A percentile compares a stretch with the other conserved stretches of the same genome.
These are phyloP conservation scores for Tetradesmus lagerheimii DNA, from an alignment of 139 green algal genomes.

Conservation along the genomic window DNA sequence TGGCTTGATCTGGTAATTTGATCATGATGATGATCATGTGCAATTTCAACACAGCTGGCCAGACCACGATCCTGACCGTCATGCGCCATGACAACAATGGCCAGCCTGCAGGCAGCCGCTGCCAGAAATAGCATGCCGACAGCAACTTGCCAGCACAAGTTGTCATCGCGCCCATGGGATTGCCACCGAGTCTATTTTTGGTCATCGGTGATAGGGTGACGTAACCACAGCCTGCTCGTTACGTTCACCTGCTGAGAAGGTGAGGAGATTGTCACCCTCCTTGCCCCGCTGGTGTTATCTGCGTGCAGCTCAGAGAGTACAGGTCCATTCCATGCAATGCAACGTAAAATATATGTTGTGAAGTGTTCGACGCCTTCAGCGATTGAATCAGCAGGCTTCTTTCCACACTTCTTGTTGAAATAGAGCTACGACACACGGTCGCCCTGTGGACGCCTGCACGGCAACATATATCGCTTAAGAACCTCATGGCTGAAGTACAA, in stretches of 20 bases:
- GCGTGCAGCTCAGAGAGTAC: not conserved
- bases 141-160: no score
- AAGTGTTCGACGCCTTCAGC: not conserved
- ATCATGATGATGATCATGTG: no score
- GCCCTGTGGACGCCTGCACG: not conserved
- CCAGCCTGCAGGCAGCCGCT: no score
- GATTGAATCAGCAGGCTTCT: not conserved
- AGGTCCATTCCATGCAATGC: not conserved
- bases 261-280: not conserved
- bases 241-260: not conserved
- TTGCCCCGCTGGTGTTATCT: no score
- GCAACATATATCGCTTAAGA: not conserved
- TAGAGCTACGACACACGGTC: not conserved
- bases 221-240: not conserved
- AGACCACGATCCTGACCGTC: no score
- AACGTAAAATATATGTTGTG: not conserved
- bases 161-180: no score
- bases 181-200: no score
- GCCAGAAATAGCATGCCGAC: no score
- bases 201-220: no score
- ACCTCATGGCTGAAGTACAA: not conserved
- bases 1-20: no score
- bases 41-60: no score
- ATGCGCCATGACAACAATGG: no score
- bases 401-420: not conserved